Conservation (phyloP, 2,329 filamentous ascomycete species). For the Eurotiales sp. region DNA sequence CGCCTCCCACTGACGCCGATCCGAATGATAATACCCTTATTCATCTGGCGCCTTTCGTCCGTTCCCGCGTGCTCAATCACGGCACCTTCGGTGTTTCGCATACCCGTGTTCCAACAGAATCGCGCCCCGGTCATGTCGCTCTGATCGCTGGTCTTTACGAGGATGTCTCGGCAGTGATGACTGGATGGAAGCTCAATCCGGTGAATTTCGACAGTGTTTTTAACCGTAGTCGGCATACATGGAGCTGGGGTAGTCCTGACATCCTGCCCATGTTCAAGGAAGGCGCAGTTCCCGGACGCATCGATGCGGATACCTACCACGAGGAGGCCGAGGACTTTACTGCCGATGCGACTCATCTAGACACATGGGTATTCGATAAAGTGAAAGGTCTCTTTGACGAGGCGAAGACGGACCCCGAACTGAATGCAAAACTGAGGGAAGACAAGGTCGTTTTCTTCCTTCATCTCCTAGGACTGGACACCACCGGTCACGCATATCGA, state of each 20-base stretch:
- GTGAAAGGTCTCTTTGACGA: constrained; percentile 82
- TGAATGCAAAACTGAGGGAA: constrained; percentile 68
- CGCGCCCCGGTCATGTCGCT: constrained; percentile 91
- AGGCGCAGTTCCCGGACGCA: constrained; percentile 80
- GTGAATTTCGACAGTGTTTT: constrained; percentile 99
- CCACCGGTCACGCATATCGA: constrained; percentile 76
- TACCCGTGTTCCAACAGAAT: constrained; percentile 94
- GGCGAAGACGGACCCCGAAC: constrained; percentile 71
- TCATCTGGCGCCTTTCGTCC: constrained; percentile 84
- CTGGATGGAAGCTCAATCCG: constrained; percentile 97
- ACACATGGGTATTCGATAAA: constrained; percentile 93
- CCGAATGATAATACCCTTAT: constrained; percentile 50
- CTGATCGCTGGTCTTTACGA: constrained; percentile 96
- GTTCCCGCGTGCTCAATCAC: constrained; percentile 79
- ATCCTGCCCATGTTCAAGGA: constrained; percentile 96
- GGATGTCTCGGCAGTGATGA: constrained; percentile 94
- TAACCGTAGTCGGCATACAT: constrained; percentile 93
- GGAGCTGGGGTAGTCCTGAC: constrained; percentile 98
- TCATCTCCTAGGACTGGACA: constrained; percentile 88
- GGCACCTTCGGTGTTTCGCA: constrained; percentile 97
- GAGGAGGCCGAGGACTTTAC: constrained; percentile 89
- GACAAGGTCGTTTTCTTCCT: constrained; percentile 94
- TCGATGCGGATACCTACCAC: constrained; percentile 82
- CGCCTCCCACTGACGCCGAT: constrained; percentile 44
- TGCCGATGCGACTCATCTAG: constrained; percentile 72